phyloP scores from a whole-genome alignment of 2,329 filamentous ascomycete species.

The Stagonosporopsis cucurbitacearum region DNA sequence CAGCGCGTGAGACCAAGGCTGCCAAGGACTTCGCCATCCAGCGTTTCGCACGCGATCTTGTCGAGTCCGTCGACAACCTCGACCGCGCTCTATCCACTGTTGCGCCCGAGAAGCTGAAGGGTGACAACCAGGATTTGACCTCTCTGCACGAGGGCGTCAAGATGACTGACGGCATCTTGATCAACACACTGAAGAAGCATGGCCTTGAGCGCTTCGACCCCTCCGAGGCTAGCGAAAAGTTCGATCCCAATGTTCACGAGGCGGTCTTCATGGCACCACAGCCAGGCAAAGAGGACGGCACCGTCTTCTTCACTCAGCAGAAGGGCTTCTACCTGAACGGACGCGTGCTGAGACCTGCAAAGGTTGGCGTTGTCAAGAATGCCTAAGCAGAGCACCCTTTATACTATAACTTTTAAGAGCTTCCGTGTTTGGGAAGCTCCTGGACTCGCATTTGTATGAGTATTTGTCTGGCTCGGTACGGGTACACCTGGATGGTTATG shows the following conservation, averaged over 20 bases:
- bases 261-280: constrained; percentile 93
- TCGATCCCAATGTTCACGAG: constrained; percentile 96
- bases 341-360: constrained; percentile 84
- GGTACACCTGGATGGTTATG: constrained; percentile 14
- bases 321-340: constrained; percentile 97
- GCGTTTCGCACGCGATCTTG: constrained; percentile 89
- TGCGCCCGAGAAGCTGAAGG: constrained; percentile 72
- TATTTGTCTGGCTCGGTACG: constrained; percentile 14
- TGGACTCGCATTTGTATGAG: constrained; percentile 14
- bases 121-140: constrained; percentile 73
- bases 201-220: constrained; percentile 90
- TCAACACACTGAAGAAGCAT: constrained; percentile 90
- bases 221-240: constrained; percentile 73
- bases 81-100: constrained; percentile 88
- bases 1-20: constrained; percentile 83
- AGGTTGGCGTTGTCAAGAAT: constrained; percentile 97
- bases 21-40: constrained; percentile 95
- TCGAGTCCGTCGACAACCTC: constrained; percentile 96
- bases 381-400: constrained; percentile 40
- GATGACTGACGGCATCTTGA: constrained; percentile 91
- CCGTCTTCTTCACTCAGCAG: constrained; percentile 89
- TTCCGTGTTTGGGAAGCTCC: constrained; percentile 1
- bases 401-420: not conserved
- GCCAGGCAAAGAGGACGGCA: constrained; percentile 86
- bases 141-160: constrained; percentile 87